phyloP scores from a whole-genome alignment of 345 rosid genomes.

The Lumnitzera littorea region DNA sequence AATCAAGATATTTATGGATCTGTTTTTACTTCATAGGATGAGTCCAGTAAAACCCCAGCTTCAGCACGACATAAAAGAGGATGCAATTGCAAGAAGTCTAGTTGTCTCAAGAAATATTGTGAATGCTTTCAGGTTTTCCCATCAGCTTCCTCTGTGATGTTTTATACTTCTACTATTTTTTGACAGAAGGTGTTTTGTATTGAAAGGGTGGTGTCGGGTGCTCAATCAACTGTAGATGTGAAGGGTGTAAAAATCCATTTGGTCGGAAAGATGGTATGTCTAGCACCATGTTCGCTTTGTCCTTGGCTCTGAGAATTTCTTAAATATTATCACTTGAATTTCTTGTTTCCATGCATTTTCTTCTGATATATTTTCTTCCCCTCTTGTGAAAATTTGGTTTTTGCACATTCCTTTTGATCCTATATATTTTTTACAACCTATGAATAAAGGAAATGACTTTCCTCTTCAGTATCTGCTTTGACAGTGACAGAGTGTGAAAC shows the following conservation, averaged over 20 bases:
- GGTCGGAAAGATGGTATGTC: slow-evolving; percentile 88
- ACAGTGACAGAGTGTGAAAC: slow-evolving; percentile 38
- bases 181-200: slow-evolving; percentile 9
- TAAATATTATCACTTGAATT: background rate
- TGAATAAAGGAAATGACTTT: background rate
- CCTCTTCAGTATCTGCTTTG: slow-evolving; percentile 44
- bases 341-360: background rate
- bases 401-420: background rate
- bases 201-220: slow-evolving; percentile 92
- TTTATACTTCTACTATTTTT: slow-evolving; percentile 1
- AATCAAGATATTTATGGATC: background rate
- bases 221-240: slow-evolving; percentile 93
- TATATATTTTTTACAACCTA: background rate
- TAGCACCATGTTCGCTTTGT: background rate
- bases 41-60: slow-evolving; percentile 81
- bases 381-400: background rate
- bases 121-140: slow-evolving; percentile 97
- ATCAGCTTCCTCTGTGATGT: slow-evolving; percentile 48
- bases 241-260: slow-evolving; percentile 89
- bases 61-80: slow-evolving; percentile 99
- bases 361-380: background rate
- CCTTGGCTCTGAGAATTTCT: too few relatives aligned
- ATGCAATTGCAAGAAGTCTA: slow-evolving; percentile 99
- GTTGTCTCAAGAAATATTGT: slow-evolving; percentile 93
- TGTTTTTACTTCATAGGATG: slow-evolving; percentile 49